Percentiles rank a stretch among this genome's conserved stretches.
phyloP scores from a whole-genome alignment of 768 basidiomycete species.

The Pleurotus citrinopileatus region DNA sequence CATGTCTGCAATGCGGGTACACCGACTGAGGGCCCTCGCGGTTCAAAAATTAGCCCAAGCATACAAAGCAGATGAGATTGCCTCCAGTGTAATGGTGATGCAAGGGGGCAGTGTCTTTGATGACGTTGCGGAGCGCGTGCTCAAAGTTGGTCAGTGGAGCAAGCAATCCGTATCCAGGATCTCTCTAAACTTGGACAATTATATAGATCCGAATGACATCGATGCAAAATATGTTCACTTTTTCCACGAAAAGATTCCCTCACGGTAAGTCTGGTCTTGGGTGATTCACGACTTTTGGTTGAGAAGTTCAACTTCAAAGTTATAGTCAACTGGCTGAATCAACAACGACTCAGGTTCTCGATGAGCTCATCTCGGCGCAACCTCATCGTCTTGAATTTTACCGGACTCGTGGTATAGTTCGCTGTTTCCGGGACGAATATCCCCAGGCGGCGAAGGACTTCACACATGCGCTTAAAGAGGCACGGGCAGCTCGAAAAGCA shows the following conservation, averaged over 20 bases:
- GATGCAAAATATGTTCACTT: constrained; percentile 91
- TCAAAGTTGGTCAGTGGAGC: constrained; percentile 59
- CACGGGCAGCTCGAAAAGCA: constrained; percentile 67
- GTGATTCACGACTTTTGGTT: constrained; percentile 8
- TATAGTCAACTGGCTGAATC: constrained; percentile 82
- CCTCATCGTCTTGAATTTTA: constrained; percentile 84
- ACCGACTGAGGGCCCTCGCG: constrained; percentile 75
- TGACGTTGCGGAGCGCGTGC: constrained; percentile 85
- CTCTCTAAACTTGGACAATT: background rate
- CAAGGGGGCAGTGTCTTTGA: constrained; percentile 92
- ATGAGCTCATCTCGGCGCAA: constrained; percentile 69
- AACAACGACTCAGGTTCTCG: constrained; percentile 73
- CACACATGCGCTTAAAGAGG: constrained; percentile 76
- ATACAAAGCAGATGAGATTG: constrained; percentile 86
- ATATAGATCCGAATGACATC: constrained; percentile 66
- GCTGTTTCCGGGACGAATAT: constrained; percentile 86
- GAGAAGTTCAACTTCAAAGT: constrained; percentile 15
- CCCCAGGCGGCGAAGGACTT: constrained; percentile 73
- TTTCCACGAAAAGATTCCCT: constrained; percentile 94
- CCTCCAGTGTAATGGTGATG: constrained; percentile 93
- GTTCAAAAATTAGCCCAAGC: constrained; percentile 86
- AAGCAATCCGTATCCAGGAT: constrained; percentile 6
- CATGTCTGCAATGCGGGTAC: constrained; percentile 85
- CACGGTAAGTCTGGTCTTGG: constrained; percentile 51
- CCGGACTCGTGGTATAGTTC: constrained; percentile 88